These are phyloP conservation scores for Asclepias syriaca DNA, from an alignment of 257 asterid genomes.

Conservation along the genomic window DNA sequence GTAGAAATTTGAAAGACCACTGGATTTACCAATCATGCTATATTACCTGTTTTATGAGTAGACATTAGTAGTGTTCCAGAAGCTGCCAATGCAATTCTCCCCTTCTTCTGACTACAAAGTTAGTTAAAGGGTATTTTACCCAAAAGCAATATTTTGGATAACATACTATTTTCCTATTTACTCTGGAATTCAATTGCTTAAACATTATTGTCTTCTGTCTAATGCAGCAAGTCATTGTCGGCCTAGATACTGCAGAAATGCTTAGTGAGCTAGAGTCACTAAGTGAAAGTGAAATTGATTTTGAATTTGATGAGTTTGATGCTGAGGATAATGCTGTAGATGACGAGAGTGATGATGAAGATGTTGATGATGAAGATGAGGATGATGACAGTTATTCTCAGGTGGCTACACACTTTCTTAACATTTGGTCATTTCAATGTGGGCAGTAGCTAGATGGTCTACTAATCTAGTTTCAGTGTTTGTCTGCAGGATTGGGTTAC, in stretches of 20 bases:
- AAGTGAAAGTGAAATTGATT: slow-evolving; percentile 63
- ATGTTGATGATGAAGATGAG: slow-evolving; percentile 45
- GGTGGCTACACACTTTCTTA: slow-evolving; percentile 32
- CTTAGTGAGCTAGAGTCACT: slow-evolving; percentile 68
- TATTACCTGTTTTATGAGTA: no score
- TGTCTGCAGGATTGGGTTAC: slow-evolving; percentile 81
- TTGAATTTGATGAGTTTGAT: slow-evolving; percentile 63
- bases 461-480: slow-evolving; percentile 24
- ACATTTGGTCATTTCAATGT: slow-evolving; percentile 13
- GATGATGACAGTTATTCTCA: slow-evolving; percentile 38
- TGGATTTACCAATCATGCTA: neutral
- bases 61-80: neutral
- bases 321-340: slow-evolving; percentile 66
- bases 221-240: slow-evolving; percentile 92
- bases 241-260: slow-evolving; percentile 85
- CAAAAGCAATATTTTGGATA: neutral
- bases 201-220: slow-evolving; percentile 12
- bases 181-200: neutral
- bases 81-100: neutral
- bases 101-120: neutral
- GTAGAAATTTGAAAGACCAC: neutral
- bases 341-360: slow-evolving; percentile 60
- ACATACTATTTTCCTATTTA: neutral
- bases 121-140: neutral
- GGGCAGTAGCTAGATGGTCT: slow-evolving; percentile 13